Evolutionary conservation across 352 stramenopile genomes (phyloP), one percentile per base, ranked within the genome.

Genomic region (Pythium apleroticum): DNA sequence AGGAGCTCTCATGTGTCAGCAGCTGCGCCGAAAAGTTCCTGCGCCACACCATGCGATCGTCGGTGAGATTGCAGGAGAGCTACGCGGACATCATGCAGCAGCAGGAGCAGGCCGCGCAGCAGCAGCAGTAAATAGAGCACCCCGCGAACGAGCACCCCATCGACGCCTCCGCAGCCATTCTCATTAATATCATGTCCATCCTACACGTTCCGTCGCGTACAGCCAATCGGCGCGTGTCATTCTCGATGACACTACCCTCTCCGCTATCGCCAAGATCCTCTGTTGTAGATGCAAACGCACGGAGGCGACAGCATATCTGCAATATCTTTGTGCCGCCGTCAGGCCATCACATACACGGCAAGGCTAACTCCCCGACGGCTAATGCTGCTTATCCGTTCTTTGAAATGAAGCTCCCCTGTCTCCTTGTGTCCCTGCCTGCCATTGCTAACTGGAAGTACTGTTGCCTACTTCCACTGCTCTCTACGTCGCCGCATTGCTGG

Each of bases 11-110:
- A 33, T 97, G 89, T 71, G 78, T 97, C 48, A 92, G 84, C 74
- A 92, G 84, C 68, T 97, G 89, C 73, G 85, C 86, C 53, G 88
- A 96, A 65, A 97, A 97, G 75, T 95, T 96, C 66, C 60, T 97
- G 69, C 90, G 89, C 74, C 86, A 96, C 80, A 96, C 86, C 30
- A 95, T 96, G 86, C 86, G 89, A 66, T 93, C 89, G 60, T 93
- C 83, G 24, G 85, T 96, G 59, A 88, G 89, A 61, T 77, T 97
- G 52, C 84, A 93, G 66, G 89, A 97, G 68, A 93, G 86, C 66
- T 93, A 96, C 59, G 79, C 86, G 37, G 86, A 95, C 55, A 92
- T 93, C 64, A 92, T 93, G 86, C 73, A 93, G 69, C 80, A 91
- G 70, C 83, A 95, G 69, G 71, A 95, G 66, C 69, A 89, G 27